Base-by-base conservation (phyloP, 257 asterid species). In the Primulina eburnea region DNA sequence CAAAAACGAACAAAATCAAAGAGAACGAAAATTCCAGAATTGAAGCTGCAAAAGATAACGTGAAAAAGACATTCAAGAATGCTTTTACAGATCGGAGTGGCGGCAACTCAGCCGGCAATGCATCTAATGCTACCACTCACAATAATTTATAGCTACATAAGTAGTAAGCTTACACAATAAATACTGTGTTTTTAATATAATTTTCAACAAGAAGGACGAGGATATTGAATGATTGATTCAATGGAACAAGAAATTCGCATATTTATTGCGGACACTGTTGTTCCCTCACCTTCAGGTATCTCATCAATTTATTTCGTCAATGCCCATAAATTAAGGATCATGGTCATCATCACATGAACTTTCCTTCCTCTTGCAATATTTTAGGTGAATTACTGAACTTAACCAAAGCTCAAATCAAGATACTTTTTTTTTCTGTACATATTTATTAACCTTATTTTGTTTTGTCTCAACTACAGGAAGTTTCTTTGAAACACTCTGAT, bases 41-140 rank as follows among this genome's bases (percentile, higher is more conserved):
- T 34, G 40, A 38, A 47, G 11, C 64, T 55, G 55, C 67, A 79
- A 69, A 24, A 76, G 71, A 72, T 65, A 78, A 78, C 74, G 69
- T 81, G 66, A 90, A 82, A 81, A 83, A 73, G 95, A 86, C 91
- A 73, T 71, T 63, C 18, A 83, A 75, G 74, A 47, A 56, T 65
- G 69, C 77, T 74, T 53, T 70, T 55, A 71, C 62, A 73, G 84
- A 69, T 68, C 52, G 43, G 73, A 70, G 56, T 80, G 77, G 95
- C 87, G 70, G 78, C 62, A 60, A 73, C 69, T 70, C 73, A 75
- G 87, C 82, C 83, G 84, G 82, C 82, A 78, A 29, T 73, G 83
- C 88, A 84, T 81, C 83, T 20, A 85, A 83, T 77, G 87, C 84
- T 70, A 37, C 11, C 33, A 72, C 70, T 71, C 55, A 70, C 75